Base-by-base conservation (phyloP, 2,329 filamentous ascomycete genomes). In the Ophiocordyceps robertsii region DNA sequence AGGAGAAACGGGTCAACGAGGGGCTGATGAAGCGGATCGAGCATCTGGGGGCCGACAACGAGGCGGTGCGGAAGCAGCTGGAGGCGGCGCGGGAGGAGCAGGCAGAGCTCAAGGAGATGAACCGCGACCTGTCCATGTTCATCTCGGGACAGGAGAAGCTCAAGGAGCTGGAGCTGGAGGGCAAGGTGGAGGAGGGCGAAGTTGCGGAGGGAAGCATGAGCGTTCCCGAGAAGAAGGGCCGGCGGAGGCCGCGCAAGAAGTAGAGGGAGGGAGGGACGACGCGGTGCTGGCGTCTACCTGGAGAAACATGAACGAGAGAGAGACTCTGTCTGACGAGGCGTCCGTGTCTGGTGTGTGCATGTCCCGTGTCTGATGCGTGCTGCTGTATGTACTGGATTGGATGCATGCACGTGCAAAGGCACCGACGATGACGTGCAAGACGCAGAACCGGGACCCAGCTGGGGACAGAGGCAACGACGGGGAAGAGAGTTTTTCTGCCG, bases 1-100 rank as follows among this genome's bases (percentile, higher is more conserved):
- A 95, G 59, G 90, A 96, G 63, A 92, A 94, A 62, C 75, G 79
- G 14, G 78, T 96, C 41, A 84, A 80, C 42, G 80, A 87, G 50
- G 84, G 83, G 3, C 66, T 98, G 47, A 75, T 95, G 73, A 72
- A 81, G 58, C 72, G 85, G n/a, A 89, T 96, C 49, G 75, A 80
- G 48, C 80, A 84, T 49, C 62, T 94, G 37, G 77, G 82, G 46
- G 67, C 68, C 36, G 79, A 85, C 51, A 64, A 80, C 8, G 70
- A 72, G 44, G 66, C 49, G 17, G 61, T 86, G 16, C 68, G 73
- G 36, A 68, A 68, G 45, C 72, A 82, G 56, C 61, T 80, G 2
- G 67, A 68, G 24, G 68, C 67, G 35, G 61, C 84, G 4, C 74
- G 73, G 51, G 56, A 52, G 13, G 77, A 87, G 59, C 82, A 84